phyloP scores from a whole-genome alignment of 768 basidiomycete genomes.

The Trametes meyenii region DNA sequence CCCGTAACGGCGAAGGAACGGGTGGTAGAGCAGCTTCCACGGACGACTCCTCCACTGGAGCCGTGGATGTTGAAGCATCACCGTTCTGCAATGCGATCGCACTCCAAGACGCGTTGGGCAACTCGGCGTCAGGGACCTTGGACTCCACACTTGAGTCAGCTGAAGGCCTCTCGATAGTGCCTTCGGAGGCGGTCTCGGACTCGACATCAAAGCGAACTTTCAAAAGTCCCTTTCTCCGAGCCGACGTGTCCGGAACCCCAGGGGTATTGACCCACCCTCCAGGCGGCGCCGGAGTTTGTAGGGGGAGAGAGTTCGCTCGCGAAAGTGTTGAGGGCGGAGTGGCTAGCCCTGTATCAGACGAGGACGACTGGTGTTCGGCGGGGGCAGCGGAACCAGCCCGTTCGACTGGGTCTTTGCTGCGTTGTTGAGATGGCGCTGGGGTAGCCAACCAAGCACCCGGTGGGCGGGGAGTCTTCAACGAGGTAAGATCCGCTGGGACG shows the following conservation, averaged over 20 bases:
- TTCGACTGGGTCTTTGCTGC: conserved; percentile 14
- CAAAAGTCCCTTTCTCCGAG: conserved; percentile 54
- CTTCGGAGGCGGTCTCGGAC: conserved; percentile 36
- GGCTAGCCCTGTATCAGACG: conserved; percentile 15
- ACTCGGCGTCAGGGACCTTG: background rate
- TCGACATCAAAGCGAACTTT: conserved; percentile 74
- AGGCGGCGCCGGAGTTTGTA: conserved; percentile 67
- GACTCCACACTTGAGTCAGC: conserved; percentile 14
- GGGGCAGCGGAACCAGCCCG: conserved; percentile 25
- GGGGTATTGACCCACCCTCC: conserved; percentile 57
- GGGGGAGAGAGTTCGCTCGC: conserved; percentile 47
- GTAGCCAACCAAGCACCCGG: conserved; percentile 51
- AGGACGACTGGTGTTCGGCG: conserved; percentile 4
- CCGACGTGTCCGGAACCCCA: conserved; percentile 27
- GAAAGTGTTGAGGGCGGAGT: conserved; percentile 44
- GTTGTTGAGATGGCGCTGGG: conserved; percentile 35
- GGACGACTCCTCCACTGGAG: conserved; percentile 4
- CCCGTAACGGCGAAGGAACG: conserved; percentile 31
- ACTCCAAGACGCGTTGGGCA: background rate
- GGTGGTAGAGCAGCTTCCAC: conserved; percentile 24
- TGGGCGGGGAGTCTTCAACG: conserved; percentile 48
- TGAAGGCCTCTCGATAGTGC: conserved; percentile 17
- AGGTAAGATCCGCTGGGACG: conserved; percentile 33
- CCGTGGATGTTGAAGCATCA: conserved; percentile 12
- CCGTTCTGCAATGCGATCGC: background rate